Conservation (phyloP, 768 basidiomycete genomes). For the Astraeus odoratus region DNA sequence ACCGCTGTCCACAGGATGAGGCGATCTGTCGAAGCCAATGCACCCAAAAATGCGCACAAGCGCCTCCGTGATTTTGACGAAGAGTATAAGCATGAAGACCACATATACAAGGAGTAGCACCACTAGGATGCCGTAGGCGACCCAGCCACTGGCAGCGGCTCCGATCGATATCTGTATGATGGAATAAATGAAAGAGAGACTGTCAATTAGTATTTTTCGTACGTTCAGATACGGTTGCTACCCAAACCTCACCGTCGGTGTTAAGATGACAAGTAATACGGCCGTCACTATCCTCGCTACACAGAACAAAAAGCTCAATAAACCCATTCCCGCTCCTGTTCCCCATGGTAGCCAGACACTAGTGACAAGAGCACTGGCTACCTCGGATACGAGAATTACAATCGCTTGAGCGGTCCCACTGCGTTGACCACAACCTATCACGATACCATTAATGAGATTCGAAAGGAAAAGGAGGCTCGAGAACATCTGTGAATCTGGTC, state of each 20-base stretch:
- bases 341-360: slow-evolving; percentile 97
- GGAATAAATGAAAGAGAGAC: background rate
- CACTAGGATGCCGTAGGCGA: slow-evolving; percentile 87
- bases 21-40: slow-evolving; percentile 79
- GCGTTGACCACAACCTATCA: slow-evolving; percentile 83
- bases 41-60: slow-evolving; percentile 68
- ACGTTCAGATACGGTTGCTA: background rate
- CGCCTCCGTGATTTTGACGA: slow-evolving; percentile 82
- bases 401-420: slow-evolving; percentile 91
- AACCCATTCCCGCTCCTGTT: slow-evolving; percentile 92
- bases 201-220: slow-evolving; percentile 8
- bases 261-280: slow-evolving; percentile 84
- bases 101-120: slow-evolving; percentile 79
- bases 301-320: slow-evolving; percentile 90
- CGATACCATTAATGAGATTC: slow-evolving; percentile 76
- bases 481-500: slow-evolving; percentile 87
- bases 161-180: slow-evolving; percentile 72
- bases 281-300: slow-evolving; percentile 86
- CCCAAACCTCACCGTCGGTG: slow-evolving; percentile 63
- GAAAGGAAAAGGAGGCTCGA: slow-evolving; percentile 73
- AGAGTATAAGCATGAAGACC: slow-evolving; percentile 73
- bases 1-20: slow-evolving; percentile 75
- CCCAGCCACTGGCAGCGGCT: slow-evolving; percentile 78
- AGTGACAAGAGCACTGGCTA: slow-evolving; percentile 79
- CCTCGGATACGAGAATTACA: slow-evolving; percentile 84